Percentiles rank a stretch among this genome's conserved stretches.
Conservation (phyloP, 2,329 filamentous ascomycete genomes). For the Neofusicoccum cordaticola region DNA sequence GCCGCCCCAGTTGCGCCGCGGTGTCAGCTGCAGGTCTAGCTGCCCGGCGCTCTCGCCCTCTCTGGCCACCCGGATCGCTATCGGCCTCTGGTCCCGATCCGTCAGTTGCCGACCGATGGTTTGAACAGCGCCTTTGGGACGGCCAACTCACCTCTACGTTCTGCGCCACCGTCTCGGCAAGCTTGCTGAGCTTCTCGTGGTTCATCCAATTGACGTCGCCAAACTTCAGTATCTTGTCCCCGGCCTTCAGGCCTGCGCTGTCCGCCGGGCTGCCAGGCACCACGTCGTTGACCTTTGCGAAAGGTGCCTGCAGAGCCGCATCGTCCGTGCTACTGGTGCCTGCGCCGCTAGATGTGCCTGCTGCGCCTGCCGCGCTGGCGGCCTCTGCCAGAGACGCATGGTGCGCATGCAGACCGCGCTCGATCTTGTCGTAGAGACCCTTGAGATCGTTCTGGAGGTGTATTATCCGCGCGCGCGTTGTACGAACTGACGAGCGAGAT, state of each 20-base stretch:
- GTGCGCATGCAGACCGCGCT: conserved; percentile 82
- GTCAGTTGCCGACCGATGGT: background rate
- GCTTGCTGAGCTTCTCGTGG: conserved; percentile 78
- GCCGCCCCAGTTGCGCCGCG: conserved; percentile 82
- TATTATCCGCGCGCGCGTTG: conserved; percentile 88
- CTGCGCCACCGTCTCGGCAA: conserved; percentile 84
- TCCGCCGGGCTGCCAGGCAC: conserved; percentile 76
- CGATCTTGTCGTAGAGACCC: conserved; percentile 76
- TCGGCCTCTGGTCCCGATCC: conserved; percentile 1
- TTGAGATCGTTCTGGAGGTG: conserved; percentile 91
- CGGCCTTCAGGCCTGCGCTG: conserved; percentile 72
- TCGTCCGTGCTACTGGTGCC: conserved; percentile 26
- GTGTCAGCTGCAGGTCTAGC: conserved; percentile 69
- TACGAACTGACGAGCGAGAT: conserved; percentile 64
- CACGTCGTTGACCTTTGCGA: conserved; percentile 88
- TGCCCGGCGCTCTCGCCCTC: conserved; percentile 38
- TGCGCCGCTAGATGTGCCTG: conserved; percentile 21
- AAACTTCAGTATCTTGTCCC: conserved; percentile 81
- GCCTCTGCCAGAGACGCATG: conserved; percentile 64
- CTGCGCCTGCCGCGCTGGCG: conserved; percentile 19
- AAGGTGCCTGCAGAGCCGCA: conserved; percentile 58
- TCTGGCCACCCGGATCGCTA: conserved; percentile 11
- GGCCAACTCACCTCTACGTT: conserved; percentile 77
- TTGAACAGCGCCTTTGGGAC: background rate
- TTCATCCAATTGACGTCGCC: conserved; percentile 80